Conservation (phyloP, 1,284 basidiomycete genomes). For the Schizophyllum amplum region DNA sequence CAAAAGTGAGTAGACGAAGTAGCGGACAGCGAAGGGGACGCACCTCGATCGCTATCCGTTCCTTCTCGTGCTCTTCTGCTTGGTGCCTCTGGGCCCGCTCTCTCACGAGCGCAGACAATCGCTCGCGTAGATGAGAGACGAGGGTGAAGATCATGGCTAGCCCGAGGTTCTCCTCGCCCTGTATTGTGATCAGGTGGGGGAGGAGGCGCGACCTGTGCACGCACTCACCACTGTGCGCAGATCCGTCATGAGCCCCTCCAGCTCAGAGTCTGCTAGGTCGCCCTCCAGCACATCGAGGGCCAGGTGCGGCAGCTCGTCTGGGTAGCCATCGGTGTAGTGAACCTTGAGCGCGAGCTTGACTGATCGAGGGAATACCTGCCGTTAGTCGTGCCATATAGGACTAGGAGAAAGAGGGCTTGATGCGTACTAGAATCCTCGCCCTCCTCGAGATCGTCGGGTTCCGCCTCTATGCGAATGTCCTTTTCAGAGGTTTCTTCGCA, state of each 20-base stretch:
- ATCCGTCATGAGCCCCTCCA: constrained; percentile 47
- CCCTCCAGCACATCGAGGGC: constrained; percentile 62
- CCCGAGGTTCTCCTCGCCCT: constrained; percentile 88
- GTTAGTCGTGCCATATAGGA: constrained; percentile 4
- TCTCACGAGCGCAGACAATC: constrained; percentile 58
- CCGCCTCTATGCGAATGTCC: constrained; percentile 78
- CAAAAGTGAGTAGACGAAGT: constrained; percentile 2
- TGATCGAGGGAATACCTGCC: constrained; percentile 29
- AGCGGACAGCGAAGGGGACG: not conserved
- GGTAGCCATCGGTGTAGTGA: constrained; percentile 36
- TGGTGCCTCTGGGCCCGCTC: constrained; percentile 48
- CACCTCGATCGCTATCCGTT: constrained; percentile 72
- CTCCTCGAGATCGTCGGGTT: constrained; percentile 75
- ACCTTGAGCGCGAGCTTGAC: constrained; percentile 75
- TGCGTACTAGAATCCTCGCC: constrained; percentile 31
- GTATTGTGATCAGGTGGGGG: not conserved
- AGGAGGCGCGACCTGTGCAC: not conserved
- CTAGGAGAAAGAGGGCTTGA: constrained; percentile 26
- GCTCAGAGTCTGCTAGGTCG: constrained; percentile 55
- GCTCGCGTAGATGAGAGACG: constrained; percentile 80
- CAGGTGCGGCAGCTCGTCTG: constrained; percentile 65
- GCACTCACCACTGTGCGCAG: constrained; percentile 57
- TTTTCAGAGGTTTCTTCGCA: constrained; percentile 77
- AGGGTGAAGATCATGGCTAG: constrained; percentile 99
- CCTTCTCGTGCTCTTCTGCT: constrained; percentile 63